These are phyloP conservation scores for Salix suchowensis DNA, from an alignment of 345 rosid genomes.

Conservation along the genomic window DNA sequence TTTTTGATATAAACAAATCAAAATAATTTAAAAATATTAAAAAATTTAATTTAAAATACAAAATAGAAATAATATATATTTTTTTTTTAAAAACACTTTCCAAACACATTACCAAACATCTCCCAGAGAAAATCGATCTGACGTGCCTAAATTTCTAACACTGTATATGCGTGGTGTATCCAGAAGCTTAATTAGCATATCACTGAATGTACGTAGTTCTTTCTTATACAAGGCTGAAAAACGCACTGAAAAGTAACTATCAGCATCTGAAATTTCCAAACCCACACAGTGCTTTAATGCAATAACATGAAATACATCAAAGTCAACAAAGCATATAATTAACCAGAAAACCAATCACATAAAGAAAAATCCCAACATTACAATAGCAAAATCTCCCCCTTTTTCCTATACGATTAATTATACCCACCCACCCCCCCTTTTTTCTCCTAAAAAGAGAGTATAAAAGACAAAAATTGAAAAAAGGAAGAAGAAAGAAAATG, in stretches of 20 bases:
- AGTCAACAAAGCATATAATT: background rate
- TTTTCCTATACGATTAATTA: constrained; percentile 39
- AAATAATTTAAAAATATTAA: no score
- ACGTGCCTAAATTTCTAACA: background rate
- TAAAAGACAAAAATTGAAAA: background rate
- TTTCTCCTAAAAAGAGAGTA: constrained; percentile 14
- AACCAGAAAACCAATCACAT: constrained; percentile 2
- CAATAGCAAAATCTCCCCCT: constrained; percentile 41
- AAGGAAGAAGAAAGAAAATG: background rate
- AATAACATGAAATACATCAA: background rate
- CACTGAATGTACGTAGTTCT: background rate
- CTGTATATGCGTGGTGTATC: background rate
- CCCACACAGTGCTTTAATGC: background rate
- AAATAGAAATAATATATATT: rapidly evolving
- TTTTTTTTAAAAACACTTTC: no score
- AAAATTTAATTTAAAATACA: no score
- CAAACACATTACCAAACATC: no score
- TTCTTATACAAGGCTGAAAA: background rate
- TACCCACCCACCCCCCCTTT: constrained; percentile 27
- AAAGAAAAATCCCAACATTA: constrained; percentile 17
- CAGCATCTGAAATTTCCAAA: background rate
- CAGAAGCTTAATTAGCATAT: background rate
- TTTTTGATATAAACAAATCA: no score
- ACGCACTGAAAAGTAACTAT: background rate
- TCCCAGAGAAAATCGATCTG: background rate